Conservation (phyloP, 108 stramenopile genomes). For the Parmales sp. region DNA sequence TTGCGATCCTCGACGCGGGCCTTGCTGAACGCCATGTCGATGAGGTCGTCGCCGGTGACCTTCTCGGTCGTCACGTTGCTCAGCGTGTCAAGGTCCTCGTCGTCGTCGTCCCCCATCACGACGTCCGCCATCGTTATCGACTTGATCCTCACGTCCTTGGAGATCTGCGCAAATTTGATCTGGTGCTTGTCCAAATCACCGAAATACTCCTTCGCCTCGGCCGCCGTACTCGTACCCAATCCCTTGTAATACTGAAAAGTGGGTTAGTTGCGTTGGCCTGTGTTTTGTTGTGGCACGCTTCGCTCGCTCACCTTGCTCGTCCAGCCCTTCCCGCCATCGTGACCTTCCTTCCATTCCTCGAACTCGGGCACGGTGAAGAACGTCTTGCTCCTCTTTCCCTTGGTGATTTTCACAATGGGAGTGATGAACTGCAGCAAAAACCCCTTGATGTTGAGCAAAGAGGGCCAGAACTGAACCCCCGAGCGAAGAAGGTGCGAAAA, state of each 20-base stretch:
- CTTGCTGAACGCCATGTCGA: conserved; percentile 98
- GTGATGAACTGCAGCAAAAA: conserved; percentile 99
- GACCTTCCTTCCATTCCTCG: conserved; percentile 77
- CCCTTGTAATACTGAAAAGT: conserved; percentile 92
- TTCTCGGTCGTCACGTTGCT: neutral
- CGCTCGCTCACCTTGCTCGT: too few species aligned
- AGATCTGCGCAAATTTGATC: conserved; percentile 47
- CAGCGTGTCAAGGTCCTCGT: conserved; percentile 17
- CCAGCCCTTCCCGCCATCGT: conserved; percentile 87
- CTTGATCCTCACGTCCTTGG: conserved; percentile 31
- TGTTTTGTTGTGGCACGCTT: too few species aligned
- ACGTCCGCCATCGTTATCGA: too few species aligned
- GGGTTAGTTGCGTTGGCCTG: neutral
- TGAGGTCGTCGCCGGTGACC: conserved; percentile 58
- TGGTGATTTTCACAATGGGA: conserved; percentile 94
- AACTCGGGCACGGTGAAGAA: conserved; percentile 95
- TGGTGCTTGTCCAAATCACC: conserved; percentile 38
- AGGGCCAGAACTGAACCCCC: conserved; percentile 95
- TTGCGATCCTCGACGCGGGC: conserved; percentile 87
- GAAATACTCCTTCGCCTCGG: conserved; percentile 82
- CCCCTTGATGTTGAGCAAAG: conserved; percentile 80
- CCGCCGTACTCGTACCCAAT: conserved; percentile 88
- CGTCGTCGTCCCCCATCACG: conserved; percentile 29
- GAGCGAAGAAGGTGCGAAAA: too few species aligned
- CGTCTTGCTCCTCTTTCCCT: conserved; percentile 62